Evolutionary conservation across 2,329 filamentous ascomycete genomes (phyloP).

Genomic region (Catunica adiposa): DNA sequence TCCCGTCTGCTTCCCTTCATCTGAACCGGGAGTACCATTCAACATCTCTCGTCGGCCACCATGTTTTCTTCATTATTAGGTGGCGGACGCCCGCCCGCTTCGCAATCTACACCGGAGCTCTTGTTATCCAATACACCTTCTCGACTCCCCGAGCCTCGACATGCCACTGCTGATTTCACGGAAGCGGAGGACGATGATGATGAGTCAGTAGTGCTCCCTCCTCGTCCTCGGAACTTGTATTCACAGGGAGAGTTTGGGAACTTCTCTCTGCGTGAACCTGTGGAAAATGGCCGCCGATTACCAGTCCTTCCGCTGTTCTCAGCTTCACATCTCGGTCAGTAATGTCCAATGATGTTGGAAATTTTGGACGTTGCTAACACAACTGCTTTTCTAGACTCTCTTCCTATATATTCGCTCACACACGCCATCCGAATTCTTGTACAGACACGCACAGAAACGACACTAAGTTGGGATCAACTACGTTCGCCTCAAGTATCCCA

Average conservation of each 20-base stretch:
- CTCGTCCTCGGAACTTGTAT: slow-evolving; percentile 21
- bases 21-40: too few relatives aligned
- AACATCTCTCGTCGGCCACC: too few relatives aligned
- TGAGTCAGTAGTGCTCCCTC: slow-evolving; percentile 16
- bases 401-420: slow-evolving; percentile 80
- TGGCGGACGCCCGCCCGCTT: slow-evolving; percentile 4
- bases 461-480: slow-evolving; percentile 84
- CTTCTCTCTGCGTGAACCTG: slow-evolving; percentile 14
- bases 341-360: not conserved
- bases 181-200: slow-evolving; percentile 40
- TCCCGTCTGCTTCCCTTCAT: not conserved
- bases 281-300: slow-evolving; percentile 17
- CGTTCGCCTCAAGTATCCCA: slow-evolving; percentile 92
- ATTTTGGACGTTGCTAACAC: not conserved
- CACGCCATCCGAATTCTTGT: slow-evolving; percentile 79
- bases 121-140: slow-evolving; percentile 9
- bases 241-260: slow-evolving; percentile 13
- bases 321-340: slow-evolving; percentile 54
- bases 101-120: slow-evolving; percentile 10
- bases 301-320: slow-evolving; percentile 62
- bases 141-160: slow-evolving; percentile 23
- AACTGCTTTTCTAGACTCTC: slow-evolving; percentile 42
- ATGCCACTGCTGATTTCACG: slow-evolving; percentile 48
- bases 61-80: slow-evolving; percentile 11
- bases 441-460: slow-evolving; percentile 74